These are phyloP conservation scores for Ogataea parapolymorpha DNA, from an alignment of 805 yeast species.

Conservation along the genomic window DNA sequence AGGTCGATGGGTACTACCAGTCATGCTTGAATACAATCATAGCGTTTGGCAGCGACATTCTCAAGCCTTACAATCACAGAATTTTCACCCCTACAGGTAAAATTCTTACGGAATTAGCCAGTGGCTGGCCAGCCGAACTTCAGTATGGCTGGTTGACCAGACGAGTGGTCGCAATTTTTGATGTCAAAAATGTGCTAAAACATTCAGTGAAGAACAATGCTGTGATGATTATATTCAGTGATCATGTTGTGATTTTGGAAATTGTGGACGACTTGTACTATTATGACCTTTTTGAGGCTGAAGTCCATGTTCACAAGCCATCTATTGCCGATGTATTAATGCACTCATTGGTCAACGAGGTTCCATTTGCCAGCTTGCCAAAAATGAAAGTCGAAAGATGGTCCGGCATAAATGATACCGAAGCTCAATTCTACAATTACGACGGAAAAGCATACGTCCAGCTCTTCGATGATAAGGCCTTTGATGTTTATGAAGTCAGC, in stretches of 20 bases:
- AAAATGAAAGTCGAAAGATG: slow-evolving; percentile 64
- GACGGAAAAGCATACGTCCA: slow-evolving; percentile 27
- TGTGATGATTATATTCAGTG: slow-evolving; percentile 76
- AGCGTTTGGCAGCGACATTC: slow-evolving; percentile 67
- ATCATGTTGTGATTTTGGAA: slow-evolving; percentile 63
- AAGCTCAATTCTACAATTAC: slow-evolving; percentile 43
- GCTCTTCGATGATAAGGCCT: slow-evolving; percentile 25
- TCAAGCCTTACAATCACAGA: slow-evolving; percentile 54
- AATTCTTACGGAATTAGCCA: slow-evolving; percentile 76
- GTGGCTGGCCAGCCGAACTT: slow-evolving; percentile 81
- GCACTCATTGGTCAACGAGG: slow-evolving; percentile 87
- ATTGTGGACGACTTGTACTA: slow-evolving; percentile 46
- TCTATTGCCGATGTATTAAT: slow-evolving; percentile 75
- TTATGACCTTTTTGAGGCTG: slow-evolving; percentile 13
- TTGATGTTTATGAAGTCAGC: slow-evolving; percentile 25
- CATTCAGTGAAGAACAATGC: slow-evolving; percentile 38
- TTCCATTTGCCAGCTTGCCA: slow-evolving; percentile 68
- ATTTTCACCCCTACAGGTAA: slow-evolving; percentile 92
- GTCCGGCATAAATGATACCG: slow-evolving; percentile 56
- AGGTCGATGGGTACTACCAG: slow-evolving; percentile 42
- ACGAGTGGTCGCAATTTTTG: slow-evolving; percentile 75
- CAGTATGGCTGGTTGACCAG: slow-evolving; percentile 88
- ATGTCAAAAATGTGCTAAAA: slow-evolving; percentile 30
- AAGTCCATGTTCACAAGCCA: slow-evolving; percentile 40
- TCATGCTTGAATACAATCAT: slow-evolving; percentile 66